Evolutionary conservation across 495 filamentous ascomycete species (phyloP), one percentile per base, ranked within the genome.

Genomic region (Durotheca rogersii): DNA sequence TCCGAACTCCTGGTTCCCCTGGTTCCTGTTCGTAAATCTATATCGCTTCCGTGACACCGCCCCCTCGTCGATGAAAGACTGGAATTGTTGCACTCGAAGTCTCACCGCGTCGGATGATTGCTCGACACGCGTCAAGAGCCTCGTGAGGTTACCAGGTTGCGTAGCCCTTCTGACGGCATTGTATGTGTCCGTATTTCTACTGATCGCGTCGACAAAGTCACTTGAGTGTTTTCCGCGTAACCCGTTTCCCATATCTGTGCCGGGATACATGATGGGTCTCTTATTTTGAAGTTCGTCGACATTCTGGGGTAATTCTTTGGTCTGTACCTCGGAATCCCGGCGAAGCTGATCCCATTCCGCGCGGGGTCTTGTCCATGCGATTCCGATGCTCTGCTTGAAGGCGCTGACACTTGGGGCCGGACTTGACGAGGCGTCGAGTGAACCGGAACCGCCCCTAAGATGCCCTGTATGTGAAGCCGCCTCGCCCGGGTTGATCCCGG

Each of bases 181-280:
- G 40, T 18, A 31, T 1, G 6, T 9, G 5, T 27, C 23, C 9
- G 23, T 27, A 27, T 27, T 27, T 4, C 9, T 27, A 27, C 23
- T 19, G 27, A 19, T 4, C 6, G 7, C 0, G 3, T 4, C 6
- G 7, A 0, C 2, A n/a, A 39, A 25, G 7, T 12, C 19, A 12
- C 4, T 1, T n/a, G 9, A 3, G 25, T 20, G 10, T 2, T 14
- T 40, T 0, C 3, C 1, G 33, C 55, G 55, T 18, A 41, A 1
- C 0, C 19, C 34, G 1, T 44, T 21, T 16, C 16, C 35, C 33
- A 53, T 40, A 7, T 49, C 49, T 12, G 0, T 2, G 11, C 15
- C 15, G 6, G 43, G 44, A 27, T 53, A 46, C 55, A 49, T 58
- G 1, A 58, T 14, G 19, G 55, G 55, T 4, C 3, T 15, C 20